Evolutionary conservation across 108 stramenopile genomes (phyloP).

Genomic region (Nannochloropsis gaditana): DNA sequence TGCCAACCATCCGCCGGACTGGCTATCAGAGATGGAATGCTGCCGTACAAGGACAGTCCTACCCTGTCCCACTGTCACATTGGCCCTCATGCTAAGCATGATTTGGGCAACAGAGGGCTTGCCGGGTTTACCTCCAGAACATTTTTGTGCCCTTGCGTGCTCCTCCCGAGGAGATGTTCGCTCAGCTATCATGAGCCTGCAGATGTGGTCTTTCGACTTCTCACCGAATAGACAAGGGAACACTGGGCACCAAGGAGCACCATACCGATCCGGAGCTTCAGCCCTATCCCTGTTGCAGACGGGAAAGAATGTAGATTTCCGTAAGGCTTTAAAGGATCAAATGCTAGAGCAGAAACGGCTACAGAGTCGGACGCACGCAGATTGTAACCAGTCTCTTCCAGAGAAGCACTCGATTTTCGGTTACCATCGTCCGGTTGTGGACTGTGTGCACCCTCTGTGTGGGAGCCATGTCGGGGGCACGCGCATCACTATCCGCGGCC

Average conservation of each 20-base stretch:
- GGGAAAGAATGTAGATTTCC: not conserved
- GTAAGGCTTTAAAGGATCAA: not conserved
- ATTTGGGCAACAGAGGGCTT: slow-evolving; percentile 14
- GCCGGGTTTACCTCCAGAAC: not conserved
- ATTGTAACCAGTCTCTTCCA: not conserved
- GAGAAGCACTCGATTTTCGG: not conserved
- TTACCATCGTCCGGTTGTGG: not conserved
- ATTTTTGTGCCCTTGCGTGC: not conserved
- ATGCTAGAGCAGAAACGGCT: not conserved
- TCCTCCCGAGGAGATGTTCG: not conserved
- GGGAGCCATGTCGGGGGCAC: slow-evolving; percentile 1
- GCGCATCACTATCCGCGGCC: not conserved
- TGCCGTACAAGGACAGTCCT: not conserved
- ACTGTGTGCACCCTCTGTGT: not conserved
- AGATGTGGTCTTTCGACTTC: not conserved
- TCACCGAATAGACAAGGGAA: not conserved
- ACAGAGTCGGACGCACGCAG: not conserved
- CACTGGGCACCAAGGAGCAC: not conserved
- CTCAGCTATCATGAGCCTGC: slow-evolving; percentile 12
- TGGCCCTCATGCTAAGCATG: not conserved
- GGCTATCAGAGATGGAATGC: not conserved
- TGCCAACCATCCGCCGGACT: not conserved
- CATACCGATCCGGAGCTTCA: not conserved
- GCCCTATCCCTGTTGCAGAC: not conserved
- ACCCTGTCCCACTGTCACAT: not conserved